Evolutionary conservation across 2,329 filamentous ascomycete genomes (phyloP), one percentile per base, ranked within the genome.

Genomic region (Trichoderma sp.): DNA sequence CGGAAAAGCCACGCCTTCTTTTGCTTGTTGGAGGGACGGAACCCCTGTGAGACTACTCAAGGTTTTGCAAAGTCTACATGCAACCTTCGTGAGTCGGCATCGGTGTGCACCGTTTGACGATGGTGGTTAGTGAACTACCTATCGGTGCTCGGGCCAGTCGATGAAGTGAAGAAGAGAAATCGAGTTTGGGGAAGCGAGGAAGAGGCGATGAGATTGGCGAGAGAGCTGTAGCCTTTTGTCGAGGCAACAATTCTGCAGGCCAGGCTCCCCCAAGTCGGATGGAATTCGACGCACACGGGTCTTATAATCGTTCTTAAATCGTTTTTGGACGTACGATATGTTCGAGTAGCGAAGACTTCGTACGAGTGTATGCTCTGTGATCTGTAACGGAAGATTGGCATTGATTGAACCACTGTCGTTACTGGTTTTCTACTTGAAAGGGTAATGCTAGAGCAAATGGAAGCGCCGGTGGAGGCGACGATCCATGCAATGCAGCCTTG

Each of bases 401-500:
- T 43, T 44, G 17, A 0, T 17, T 62, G 10, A 24, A 24, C 21
- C 21, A 3, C 21, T 24, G 21, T 2, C 21, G 2, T 24, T 3
- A 2, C 3, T 24, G 21, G 21, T 24, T 2, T 30, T 4, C 3
- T 6, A 30, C 7, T 6, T 5, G 28, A 4, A 6, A 30, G 7
- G 28, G 28, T 1, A 30, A 30, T 6, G 28, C 1, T 30, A 30
- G 1, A 4, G 7, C 28, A 30, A 7, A 30, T 30, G 28, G 54
- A 44, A 47, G 55, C 24, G 45, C 45, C 57, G 21, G 21, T 45
- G 21, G 45, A 62, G 41, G 12, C 26, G 41, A 54, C 34, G 59
- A 55, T 54, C 59, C 39, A 24, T 24, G 21, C 21, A 24, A 24
- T 24, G 21, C 50, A 62, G 59, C 59, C 48, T 62, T 28, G 59